These are phyloP conservation scores for Diaporthe vexans DNA, from an alignment of 2,329 filamentous ascomycete species.

Conservation along the genomic window DNA sequence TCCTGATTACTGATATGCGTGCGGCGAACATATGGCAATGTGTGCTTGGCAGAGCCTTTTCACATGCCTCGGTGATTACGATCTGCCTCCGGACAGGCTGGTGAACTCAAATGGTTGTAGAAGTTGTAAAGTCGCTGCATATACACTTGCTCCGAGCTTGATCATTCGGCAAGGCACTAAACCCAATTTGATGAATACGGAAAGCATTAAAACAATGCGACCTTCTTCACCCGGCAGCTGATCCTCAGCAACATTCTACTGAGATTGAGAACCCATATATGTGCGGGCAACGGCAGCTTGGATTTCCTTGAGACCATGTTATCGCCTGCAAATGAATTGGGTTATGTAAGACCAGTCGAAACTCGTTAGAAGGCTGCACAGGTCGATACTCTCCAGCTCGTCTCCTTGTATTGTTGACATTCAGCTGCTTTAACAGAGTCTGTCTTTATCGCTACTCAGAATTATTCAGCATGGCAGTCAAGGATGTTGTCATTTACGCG, in stretches of 20 bases:
- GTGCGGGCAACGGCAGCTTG: background rate
- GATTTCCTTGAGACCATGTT: too few species aligned
- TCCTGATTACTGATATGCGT: background rate
- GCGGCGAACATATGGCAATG: background rate
- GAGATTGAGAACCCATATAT: background rate
- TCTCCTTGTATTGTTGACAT: background rate
- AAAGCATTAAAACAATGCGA: background rate
- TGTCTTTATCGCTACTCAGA: too few species aligned
- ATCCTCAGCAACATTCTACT: too few species aligned
- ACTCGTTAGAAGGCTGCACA: background rate
- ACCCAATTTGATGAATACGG: slow-evolving; percentile 1
- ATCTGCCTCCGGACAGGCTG: background rate
- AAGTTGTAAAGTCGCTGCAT: background rate
- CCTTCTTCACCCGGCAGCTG: background rate
- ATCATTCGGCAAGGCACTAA: background rate
- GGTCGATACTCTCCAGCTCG: background rate
- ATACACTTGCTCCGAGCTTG: background rate
- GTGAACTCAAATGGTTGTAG: background rate
- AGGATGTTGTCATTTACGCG: background rate
- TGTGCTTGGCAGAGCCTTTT: background rate
- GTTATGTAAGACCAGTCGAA: too few species aligned
- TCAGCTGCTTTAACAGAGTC: background rate
- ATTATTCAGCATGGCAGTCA: background rate
- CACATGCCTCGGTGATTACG: background rate
- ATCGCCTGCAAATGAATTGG: too few species aligned